Percentiles rank a stretch among this genome's conserved stretches.
Evolutionary conservation across 2,329 filamentous ascomycete species (phyloP).

Genomic region (Colletotrichum zoysiae): DNA sequence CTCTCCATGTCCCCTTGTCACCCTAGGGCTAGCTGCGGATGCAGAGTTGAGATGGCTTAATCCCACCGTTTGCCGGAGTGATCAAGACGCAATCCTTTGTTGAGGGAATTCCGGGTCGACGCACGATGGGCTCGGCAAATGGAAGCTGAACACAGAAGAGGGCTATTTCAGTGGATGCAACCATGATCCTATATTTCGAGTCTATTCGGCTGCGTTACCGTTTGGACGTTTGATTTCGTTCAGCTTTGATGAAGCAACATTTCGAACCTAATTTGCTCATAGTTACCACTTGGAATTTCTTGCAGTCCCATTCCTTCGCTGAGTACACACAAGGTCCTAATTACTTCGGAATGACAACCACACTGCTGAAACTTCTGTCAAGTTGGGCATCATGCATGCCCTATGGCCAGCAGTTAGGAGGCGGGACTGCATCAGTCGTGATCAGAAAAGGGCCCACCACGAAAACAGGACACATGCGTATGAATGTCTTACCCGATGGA

Average conservation of each 20-base stretch:
- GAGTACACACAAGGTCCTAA: neutral
- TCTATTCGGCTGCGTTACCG: neutral
- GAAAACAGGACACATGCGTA: neutral
- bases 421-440: neutral
- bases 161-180: constrained; percentile 5
- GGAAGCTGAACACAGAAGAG: constrained; percentile 6
- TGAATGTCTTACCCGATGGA: neutral
- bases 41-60: neutral
- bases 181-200: neutral
- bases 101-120: neutral
- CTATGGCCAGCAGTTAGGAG: neutral
- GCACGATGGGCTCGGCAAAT: neutral
- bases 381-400: neutral
- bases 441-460: neutral
- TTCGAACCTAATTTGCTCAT: neutral
- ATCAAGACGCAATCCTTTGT: neutral
- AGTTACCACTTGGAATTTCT: no score
- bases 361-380: neutral
- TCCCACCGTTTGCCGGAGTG: neutral
- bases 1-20: constrained; percentile 4
- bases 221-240: neutral
- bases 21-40: constrained; percentile 15
- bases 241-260: neutral
- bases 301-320: no score
- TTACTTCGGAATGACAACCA: no score